A percentile compares a stretch with the other conserved stretches of the same genome.
Evolutionary conservation across 345 rosid genomes (phyloP).

Genomic region (Lumnitzera racemosa): DNA sequence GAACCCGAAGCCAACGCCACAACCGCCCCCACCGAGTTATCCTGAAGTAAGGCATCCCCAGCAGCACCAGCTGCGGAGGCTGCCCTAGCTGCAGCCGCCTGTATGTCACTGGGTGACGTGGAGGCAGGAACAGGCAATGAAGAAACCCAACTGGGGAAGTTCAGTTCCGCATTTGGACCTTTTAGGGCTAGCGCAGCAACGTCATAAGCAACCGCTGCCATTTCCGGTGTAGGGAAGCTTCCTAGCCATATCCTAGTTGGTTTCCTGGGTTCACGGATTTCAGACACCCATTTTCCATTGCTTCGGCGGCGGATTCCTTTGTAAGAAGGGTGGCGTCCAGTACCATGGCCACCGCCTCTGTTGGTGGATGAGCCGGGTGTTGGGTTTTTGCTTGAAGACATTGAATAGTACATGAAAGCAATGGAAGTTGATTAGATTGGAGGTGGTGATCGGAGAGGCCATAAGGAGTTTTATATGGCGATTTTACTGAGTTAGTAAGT

Average conservation of each 20-base stretch:
- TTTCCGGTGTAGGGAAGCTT: constrained; percentile 19
- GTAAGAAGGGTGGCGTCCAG: constrained; percentile 7
- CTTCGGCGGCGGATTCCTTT: constrained; percentile 16
- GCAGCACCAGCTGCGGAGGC: constrained; percentile 16
- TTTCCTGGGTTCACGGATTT: constrained; percentile 18
- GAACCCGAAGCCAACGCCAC: background rate
- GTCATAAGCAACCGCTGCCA: constrained; percentile 20
- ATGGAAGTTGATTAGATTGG: too few relatives aligned
- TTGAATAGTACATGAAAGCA: too few relatives aligned
- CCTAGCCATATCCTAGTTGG: constrained; percentile 23
- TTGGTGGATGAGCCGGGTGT: too few relatives aligned
- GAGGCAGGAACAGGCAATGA: constrained; percentile 15
- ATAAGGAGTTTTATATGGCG: too few relatives aligned
- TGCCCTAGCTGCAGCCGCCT: constrained; percentile 17
- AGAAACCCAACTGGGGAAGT: constrained; percentile 14
- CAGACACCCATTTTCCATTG: constrained; percentile 19
- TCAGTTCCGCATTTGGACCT: constrained; percentile 16
- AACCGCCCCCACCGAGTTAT: background rate
- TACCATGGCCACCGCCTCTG: background rate
- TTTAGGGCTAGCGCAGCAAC: constrained; percentile 19
- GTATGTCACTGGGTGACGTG: constrained; percentile 10
- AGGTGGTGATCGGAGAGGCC: too few relatives aligned
- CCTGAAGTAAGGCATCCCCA: constrained; percentile 6
- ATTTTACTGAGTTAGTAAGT: too few relatives aligned
- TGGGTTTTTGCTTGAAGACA: too few relatives aligned